Base-by-base conservation (phyloP, 2,329 filamentous ascomycete species). In the Dactylellina cionopaga region DNA sequence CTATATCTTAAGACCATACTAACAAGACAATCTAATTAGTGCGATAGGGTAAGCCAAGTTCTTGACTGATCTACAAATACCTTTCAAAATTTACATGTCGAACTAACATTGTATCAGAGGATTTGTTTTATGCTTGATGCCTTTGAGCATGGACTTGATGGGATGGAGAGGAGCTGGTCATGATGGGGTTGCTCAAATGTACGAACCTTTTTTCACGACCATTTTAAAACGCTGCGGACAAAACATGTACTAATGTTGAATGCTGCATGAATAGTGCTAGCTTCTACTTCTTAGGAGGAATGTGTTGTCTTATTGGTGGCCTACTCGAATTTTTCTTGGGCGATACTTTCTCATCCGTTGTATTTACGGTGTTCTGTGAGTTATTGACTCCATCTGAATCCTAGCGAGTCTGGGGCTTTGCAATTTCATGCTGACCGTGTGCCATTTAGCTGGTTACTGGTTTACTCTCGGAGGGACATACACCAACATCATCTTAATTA, bases 311-410 rank as follows among this genome's bases (percentile, higher is more conserved):
- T 11, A 75, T 86, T 22, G 83, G 83, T 0, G 84, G 84, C 17
- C 75, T 87, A 1, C 80, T 87, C 35, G 86, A 88, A 76, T 87
- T 84, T 77, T 78, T 87, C 59, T 80, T 87, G 1, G 86, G 85
- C 31, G 86, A 87, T 76, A 88, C 85, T 2, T 88, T 87, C 74
- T 82, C 85, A 0, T 85, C 83, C 44, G 83, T 86, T 29, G 86
- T 88, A 19, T 88, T 88, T 77, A 80, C 79, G 60, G 80, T 82
- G 11, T 85, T 83, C 73, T 84, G 85, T 72, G 80, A 79, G 39
- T 62, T 27, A n/a, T 29, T 1, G 6, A n/a, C 35, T 74, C 76
- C 1, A 78, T 37, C 49, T 59, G 31, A 19, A 56, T n/a, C n/a
- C n/a, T n/a, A n/a, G n/a, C n/a, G n/a, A n/a, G n/a, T n/a, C n/a